Conservation (phyloP, 345 rosid species). For the Acer saccharum region DNA sequence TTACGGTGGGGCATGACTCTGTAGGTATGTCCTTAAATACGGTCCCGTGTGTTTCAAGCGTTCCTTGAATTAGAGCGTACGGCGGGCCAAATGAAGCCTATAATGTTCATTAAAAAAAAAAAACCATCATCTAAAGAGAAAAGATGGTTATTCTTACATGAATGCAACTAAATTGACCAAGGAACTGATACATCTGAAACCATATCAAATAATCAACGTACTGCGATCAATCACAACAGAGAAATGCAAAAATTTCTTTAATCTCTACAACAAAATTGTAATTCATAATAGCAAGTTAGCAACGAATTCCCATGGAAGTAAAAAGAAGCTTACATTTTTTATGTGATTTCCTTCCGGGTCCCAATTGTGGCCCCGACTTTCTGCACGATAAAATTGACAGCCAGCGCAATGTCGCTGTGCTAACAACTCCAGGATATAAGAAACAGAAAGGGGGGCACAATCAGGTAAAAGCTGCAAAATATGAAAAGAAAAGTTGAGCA, state of each 20-base stretch:
- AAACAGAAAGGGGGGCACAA: conserved; percentile 57
- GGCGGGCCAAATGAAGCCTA: conserved; percentile 63
- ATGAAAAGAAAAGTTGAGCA: not conserved
- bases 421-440: conserved; percentile 53
- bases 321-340: conserved; percentile 30
- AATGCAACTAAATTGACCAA: not conserved
- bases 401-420: conserved; percentile 57
- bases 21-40: conserved; percentile 35
- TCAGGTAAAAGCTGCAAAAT: conserved; percentile 54
- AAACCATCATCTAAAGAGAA: not conserved
- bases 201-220: not conserved
- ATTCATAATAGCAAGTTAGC: not conserved
- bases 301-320: not conserved
- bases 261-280: not conserved
- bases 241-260: not conserved
- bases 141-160: not conserved
- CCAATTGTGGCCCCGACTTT: conserved; percentile 50
- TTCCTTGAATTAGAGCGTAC: conserved; percentile 57
- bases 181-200: not conserved
- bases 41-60: conserved; percentile 48
- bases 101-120: not conserved
- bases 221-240: not conserved
- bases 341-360: conserved; percentile 53
- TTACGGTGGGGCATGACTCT: conserved; percentile 44
- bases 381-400: conserved; percentile 59